Evolutionary conservation across 2,329 filamentous ascomycete genomes (phyloP), one percentile per base, ranked within the genome.

Genomic region (Aspergillus hiratsukae): DNA sequence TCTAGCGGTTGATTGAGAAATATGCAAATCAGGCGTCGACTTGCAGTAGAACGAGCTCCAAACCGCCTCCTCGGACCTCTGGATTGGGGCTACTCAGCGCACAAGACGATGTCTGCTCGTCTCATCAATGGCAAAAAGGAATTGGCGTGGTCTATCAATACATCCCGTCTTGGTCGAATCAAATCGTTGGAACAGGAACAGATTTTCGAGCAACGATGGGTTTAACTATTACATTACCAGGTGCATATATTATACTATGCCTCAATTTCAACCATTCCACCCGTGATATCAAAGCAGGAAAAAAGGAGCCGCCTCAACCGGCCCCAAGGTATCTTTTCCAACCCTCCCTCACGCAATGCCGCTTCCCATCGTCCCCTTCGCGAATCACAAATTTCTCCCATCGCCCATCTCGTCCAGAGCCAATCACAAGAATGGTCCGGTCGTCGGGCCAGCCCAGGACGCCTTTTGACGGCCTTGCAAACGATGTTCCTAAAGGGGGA

Each of bases 301-400:
- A 28, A 23, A 50, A 56, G 17, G 4, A 53, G 48, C 43, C 21
- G 49, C 6, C 49, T 72, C 66, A 69, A 45, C 68, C 58, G 31
- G 74, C 72, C 50, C 78, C 81, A 52, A 92, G 75, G 75, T 92
- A 94, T 65, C 86, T 81, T 73, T 90, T 93, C 91, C 91, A 95
- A 1, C 89, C 90, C 66, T 92, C 87, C 60, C 89, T 81, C 29
- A 85, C 76, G 60, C 89, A 84, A 52, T 83, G 78, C 48, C 86
- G 81, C 62, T 83, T 85, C 9, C 89, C 89, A 59, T 89, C 85
- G 23, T 87, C 82, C 14, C 82, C 83, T 54, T 87, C 81, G n/a
- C 81, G 81, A 52, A 95, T 78, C 21, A 87, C 78, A 66, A 96
- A 96, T 59, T 88, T 91, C 76, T 97, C 91, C 91, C 92, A 97